Evolutionary conservation across 2,329 filamentous ascomycete species (phyloP), one percentile per base, ranked within the genome.

Genomic region (Plenodomus lindquistii): DNA sequence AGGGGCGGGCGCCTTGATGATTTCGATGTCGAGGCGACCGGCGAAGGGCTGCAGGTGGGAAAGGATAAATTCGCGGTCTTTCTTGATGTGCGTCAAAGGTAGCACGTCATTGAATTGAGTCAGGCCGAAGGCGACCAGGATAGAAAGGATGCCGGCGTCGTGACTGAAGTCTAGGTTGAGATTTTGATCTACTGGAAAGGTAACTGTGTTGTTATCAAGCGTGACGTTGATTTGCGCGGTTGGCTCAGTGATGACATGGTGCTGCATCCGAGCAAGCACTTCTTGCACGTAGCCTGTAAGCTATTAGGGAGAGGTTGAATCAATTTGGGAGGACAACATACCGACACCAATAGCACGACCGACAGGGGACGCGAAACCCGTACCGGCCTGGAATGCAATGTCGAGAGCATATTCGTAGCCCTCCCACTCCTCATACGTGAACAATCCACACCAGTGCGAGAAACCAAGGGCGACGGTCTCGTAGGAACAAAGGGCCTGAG

Each of bases 161-260:
- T 92, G 88, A 15, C 82, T 85, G 68, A 91, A 91, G 74, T 91
- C 88, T 41, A 91, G 81, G 69, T 91, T 90, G 15, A 92, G 76
- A 18, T 77, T 81, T 66, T 92, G 89, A 64, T 90, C 82, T 3
- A 88, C 73, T 0, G 88, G 88, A 67, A 92, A 92, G 0, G 87
- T 91, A 29, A 76, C 75, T 0, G 79, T 79, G 69, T 80, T 88
- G 63, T 79, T 82, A 73, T 89, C 86, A 22, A 89, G 79, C 0
- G 87, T 89, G n/a, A 81, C 77, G 65, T 90, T 89, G 73, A 78
- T 69, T 46, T 78, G 74, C 0, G 71, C 76, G 0, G 67, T 63
- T 0, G 76, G 74, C 3, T 61, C 52, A 17, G 67, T 69, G 49
- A 79, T 78, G 38, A 77, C 66, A 60, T 89, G 85, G 65, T 88